Evolutionary conservation across 352 stramenopile species (phyloP).

Genomic region (Pythium brassicae): DNA sequence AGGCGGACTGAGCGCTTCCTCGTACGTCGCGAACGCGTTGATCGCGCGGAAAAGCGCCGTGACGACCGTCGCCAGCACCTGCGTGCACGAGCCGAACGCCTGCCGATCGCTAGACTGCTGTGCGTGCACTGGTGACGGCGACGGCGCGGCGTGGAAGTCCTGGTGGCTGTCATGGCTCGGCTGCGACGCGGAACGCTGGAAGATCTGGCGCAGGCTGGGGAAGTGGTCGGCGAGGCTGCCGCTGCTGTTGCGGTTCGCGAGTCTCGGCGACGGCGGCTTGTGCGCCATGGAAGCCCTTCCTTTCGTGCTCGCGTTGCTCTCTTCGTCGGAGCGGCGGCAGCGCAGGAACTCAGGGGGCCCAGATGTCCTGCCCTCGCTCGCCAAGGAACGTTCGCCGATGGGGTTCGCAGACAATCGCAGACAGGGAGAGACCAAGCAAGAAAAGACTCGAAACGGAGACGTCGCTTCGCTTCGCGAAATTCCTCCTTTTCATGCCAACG

Average conservation of each 20-base stretch:
- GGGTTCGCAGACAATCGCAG: no score
- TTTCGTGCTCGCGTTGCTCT: background rate
- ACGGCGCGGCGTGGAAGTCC: background rate
- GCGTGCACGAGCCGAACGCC: constrained; percentile 50
- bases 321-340: background rate
- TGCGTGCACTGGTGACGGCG: background rate
- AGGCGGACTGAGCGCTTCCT: constrained; percentile 10
- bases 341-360: no score
- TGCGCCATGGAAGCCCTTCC: background rate
- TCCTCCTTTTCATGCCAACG: no score
- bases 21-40: constrained; percentile 29
- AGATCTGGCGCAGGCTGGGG: constrained; percentile 24
- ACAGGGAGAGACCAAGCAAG: background rate
- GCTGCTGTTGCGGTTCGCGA: constrained; percentile 14
- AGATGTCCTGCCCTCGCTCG: no score
- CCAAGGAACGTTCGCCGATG: no score
- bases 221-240: constrained; percentile 14
- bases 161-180: constrained; percentile 10
- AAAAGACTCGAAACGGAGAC: background rate
- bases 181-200: constrained; percentile 22
- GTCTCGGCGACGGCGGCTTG: constrained; percentile 4
- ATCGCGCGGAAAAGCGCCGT: constrained; percentile 46
- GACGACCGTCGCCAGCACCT: constrained; percentile 45
- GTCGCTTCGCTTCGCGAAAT: background rate
- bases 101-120: constrained; percentile 4